Evolutionary conservation across 805 yeast genomes (phyloP), one percentile per base, ranked within the genome.

Genomic region (Zygosaccharomyces kombuchaensis): DNA sequence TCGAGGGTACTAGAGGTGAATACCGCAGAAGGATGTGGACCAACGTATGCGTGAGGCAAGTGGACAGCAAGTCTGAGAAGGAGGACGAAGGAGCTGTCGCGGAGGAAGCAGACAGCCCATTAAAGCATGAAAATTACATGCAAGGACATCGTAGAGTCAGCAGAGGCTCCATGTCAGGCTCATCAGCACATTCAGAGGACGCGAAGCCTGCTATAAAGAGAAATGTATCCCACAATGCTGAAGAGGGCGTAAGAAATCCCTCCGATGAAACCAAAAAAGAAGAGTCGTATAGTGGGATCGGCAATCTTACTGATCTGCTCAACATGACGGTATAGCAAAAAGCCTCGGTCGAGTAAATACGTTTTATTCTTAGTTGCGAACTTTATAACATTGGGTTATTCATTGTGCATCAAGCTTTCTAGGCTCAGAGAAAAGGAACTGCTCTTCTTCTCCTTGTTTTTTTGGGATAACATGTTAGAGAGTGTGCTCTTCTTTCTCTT

Each of bases 1-100:
- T 60, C 7, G 68, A 62, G 32, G 60, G 63, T 4, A 53, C 54
- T 8, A 57, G 65, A 31, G 66, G 65, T 3, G 54, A 65, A 34
- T 75, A 70, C 57, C 70, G 90, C 53, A 71, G 91, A 58, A 71
- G 91, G 57, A 72, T 88, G 61, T 84, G 90, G 90, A 66, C 77
- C 2, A 65, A 87, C 43, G 50, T 56, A 6, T 70, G 69, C 25
- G 52, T 55, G 0, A 57, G 73, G 44, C 38, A 49, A 14, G 50
- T 51, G 13, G 58, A 58, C 8, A 23, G 45, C 19, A 43, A 51
- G 19, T 16, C 43, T 6, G 30, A 30, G 12, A 40, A 45, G 6
- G 48, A 43, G 22, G 45, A 34, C n/a, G 39, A 27, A 5, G 41
- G 14, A 29, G 41, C 34, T 17, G 44, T 44, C 2, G 39, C 43